These are phyloP conservation scores for Sporothrix euskadiensis DNA, from an alignment of 2,329 filamentous ascomycete species.

Conservation along the genomic window DNA sequence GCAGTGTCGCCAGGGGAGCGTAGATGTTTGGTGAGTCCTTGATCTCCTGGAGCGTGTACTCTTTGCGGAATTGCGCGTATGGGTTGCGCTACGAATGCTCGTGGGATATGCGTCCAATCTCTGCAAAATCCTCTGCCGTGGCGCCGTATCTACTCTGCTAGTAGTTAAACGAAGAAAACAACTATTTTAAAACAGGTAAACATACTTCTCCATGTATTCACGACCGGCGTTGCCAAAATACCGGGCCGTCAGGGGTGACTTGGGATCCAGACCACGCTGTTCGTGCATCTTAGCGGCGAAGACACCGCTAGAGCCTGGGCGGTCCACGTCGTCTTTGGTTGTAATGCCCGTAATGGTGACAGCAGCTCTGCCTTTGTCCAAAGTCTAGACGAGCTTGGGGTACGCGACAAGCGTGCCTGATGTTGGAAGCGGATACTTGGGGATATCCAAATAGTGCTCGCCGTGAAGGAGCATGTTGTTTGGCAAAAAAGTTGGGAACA, in stretches of 20 bases:
- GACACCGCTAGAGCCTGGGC: conserved; percentile 74
- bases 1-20: conserved; percentile 87
- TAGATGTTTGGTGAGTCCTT: conserved; percentile 74
- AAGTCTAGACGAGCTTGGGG: conserved; percentile 83
- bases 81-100: conserved; percentile 87
- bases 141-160: conserved; percentile 59
- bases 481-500: conserved; percentile 91
- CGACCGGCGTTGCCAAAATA: conserved; percentile 92
- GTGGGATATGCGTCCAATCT: conserved; percentile 92
- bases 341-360: conserved; percentile 77
- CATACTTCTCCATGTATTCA: conserved; percentile 88
- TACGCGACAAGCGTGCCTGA: conserved; percentile 72
- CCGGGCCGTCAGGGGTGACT: conserved; percentile 83
- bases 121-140: conserved; percentile 80
- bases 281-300: conserved; percentile 76
- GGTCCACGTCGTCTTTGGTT: conserved; percentile 81
- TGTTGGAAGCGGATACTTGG: conserved; percentile 88
- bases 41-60: conserved; percentile 85
- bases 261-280: conserved; percentile 73
- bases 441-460: conserved; percentile 95
- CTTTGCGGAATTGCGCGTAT: conserved; percentile 94
- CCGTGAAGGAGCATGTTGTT: conserved; percentile 99
- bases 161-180: too few species aligned
- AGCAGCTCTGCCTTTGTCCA: conserved; percentile 94
- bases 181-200: too few species aligned